These are phyloP conservation scores for Santalum album DNA, from an alignment of 164 flowering plant species.

Conservation along the genomic window DNA sequence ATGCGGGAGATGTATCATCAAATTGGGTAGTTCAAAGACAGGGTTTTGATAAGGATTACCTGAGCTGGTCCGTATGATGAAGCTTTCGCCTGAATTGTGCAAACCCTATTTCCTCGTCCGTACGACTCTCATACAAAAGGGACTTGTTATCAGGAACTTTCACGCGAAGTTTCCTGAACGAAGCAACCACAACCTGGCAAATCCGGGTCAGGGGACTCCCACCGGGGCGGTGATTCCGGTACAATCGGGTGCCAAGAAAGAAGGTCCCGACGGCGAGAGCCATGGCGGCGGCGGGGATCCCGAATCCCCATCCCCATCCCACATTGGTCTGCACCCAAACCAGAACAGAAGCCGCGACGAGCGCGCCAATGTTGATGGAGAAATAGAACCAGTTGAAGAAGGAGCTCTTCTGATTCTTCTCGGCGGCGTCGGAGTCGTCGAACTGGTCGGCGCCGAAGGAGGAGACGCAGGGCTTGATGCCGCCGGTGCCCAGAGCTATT, in stretches of 20 bases:
- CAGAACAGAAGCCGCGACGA: conserved; percentile 32
- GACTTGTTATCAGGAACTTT: conserved; percentile 23
- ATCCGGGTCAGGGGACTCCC: conserved; percentile 37
- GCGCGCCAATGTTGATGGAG: conserved; percentile 38
- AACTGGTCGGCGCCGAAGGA: conserved; percentile 22
- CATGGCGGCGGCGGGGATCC: conserved; percentile 39
- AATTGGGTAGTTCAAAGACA: background rate
- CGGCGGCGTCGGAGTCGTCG: conserved; percentile 13
- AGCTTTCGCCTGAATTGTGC: conserved; percentile 43
- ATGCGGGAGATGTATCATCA: background rate
- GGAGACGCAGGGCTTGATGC: conserved; percentile 16
- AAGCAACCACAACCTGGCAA: conserved; percentile 33
- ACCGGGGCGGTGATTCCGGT: conserved; percentile 33
- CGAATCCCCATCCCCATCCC: conserved; percentile 42
- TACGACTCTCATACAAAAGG: conserved; percentile 25
- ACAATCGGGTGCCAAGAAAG: conserved; percentile 26
- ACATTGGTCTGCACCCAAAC: conserved; percentile 37
- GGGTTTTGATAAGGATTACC: conserved; percentile 14
- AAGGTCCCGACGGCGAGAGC: conserved; percentile 27
- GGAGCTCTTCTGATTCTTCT: conserved; percentile 23
- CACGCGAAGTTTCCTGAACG: conserved; percentile 21
- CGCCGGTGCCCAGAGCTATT: conserved; percentile 19
- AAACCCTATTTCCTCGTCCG: conserved; percentile 17
- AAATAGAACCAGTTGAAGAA: conserved; percentile 41
- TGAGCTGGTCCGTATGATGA: conserved; percentile 29